phyloP scores from a whole-genome alignment of 176 grass and related monocot species.

The Carex scoparia region DNA sequence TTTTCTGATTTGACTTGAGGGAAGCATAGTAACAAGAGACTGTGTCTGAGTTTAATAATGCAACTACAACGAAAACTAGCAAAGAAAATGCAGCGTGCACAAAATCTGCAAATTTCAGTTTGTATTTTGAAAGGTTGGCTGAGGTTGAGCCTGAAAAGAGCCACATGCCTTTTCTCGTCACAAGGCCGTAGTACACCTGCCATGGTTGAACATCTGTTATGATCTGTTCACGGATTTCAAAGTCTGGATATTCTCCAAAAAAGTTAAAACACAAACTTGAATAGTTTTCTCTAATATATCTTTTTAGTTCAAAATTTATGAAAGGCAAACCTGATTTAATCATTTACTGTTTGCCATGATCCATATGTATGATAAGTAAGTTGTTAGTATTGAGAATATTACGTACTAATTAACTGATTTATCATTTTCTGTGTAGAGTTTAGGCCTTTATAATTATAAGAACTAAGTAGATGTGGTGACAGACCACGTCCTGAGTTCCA shows the following conservation, averaged over 20 bases:
- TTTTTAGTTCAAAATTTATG: neutral
- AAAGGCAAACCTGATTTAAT: neutral
- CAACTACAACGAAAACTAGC: conserved; percentile 52
- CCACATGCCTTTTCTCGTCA: conserved; percentile 37
- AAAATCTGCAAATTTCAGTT: conserved; percentile 51
- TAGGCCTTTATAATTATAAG: too few relatives aligned
- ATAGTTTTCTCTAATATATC: neutral
- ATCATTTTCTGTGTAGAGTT: too few relatives aligned
- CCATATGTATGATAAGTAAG: neutral
- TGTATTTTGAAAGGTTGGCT: conserved; percentile 49
- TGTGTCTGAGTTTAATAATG: conserved; percentile 57
- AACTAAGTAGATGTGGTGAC: neutral
- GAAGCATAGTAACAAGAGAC: conserved; percentile 53
- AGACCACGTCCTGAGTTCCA: neutral
- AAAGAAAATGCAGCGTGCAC: conserved; percentile 51
- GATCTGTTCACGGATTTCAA: neutral
- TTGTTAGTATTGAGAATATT: neutral
- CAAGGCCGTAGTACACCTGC: conserved; percentile 72
- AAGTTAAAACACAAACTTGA: neutral
- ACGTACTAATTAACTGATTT: neutral
- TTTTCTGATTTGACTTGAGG: conserved; percentile 38
- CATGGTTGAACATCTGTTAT: neutral
- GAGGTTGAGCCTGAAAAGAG: conserved; percentile 53
- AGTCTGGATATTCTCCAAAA: neutral
- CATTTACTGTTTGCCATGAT: neutral